Evolutionary conservation across 176 grass and related monocot species (phyloP), one percentile per base, ranked within the genome.

Genomic region (Rhynchospora pubera): DNA sequence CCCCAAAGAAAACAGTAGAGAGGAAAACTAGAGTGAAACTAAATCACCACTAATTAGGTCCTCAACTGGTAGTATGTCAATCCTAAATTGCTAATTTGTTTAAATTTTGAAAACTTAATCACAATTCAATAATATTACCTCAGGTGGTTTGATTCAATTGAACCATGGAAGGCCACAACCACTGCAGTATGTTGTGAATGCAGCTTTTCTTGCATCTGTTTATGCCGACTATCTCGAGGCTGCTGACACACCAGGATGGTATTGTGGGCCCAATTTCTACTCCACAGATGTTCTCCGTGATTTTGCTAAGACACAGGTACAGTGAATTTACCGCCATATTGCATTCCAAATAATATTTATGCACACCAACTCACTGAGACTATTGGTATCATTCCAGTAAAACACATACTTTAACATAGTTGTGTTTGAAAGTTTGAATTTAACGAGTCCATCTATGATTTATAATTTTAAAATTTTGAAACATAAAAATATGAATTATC

Each of bases 241-340:
- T 6, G 91, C 93, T 42, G 93, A 97, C 83, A 97, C 93, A 63
- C 93, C 93, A 68, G 93, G 93, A 57, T 97, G 93, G 93, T 97
- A 93, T 62, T 97, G 93, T 87, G 93, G 93, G 50, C 93, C 93
- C 73, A 89, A 84, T 89, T 97, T 97, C 89, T 97, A 91, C 72
- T 91, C 87, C 34, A 97, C 85, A 70, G 93, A 97, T 45, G 87
- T 97, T 56, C 90, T 97, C 55, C 91, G 93, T 48, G 87, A 93
- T 78, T 97, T 97, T 89, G 93, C 93, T 59, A 93, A 69, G 70
- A 87, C 77, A 81, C 93, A 97, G 89, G 93, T 97, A 72, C 60
- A 30, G 57, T 62, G 62, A 85, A 57, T 46, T 46, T 48, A 6
- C 48, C 21, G 47, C n/a, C 19, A 23, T 7, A 21, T n/a, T 1